Base-by-base conservation (phyloP, 2,329 filamentous ascomycete genomes). In the Xylariaceae sp. region DNA sequence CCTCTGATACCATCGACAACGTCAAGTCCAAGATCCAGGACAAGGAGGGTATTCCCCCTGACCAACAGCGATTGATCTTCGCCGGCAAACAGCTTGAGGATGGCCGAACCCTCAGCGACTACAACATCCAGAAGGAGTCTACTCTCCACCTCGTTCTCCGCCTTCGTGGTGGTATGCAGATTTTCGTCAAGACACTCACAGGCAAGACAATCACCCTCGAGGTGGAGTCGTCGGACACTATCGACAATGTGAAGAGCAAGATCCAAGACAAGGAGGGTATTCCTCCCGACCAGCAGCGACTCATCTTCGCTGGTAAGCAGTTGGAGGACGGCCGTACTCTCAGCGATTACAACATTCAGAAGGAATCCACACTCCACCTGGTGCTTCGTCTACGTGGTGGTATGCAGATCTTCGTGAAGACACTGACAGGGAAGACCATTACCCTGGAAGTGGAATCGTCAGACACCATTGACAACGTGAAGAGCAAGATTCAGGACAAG, bases 21-120 rank as follows among this genome's bases (percentile, higher is more conserved):
- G 92, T 97, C 45, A 97, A 97, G 86, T 86, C 83, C 54, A 97
- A 97, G 84, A 97, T 97, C 49, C 92, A 97, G 77, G 92, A 97
- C 72, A 97, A 97, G 85, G 92, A 97, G 77, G 92, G 92, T 30
- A 97, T 97, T 58, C 93, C 92, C 51, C 92, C 92, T 9, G 92
- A 97, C 73, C 92, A 97, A 78, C 92, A 97, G 80, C 93, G 92
- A 69, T 77, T 97, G 67, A 97, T 97, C 75, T 97, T 97, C 68
- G 92, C 92, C 50, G 93, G 92, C 59, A 97, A 97, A 83, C 92
- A 97, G 75, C 85, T 97, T 3, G 93, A 97, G 76, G 93, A 97
- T 68, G 92, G 93, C 64, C 90, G 92, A 56, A 96, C 92, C 34
- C 81, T 96, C 0, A 88, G 84, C 62, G 92, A 96, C 75, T 96